Evolutionary conservation across 1,284 basidiomycete genomes (phyloP), one percentile per base, ranked within the genome.

Genomic region (Cryptococcus amylolentus): DNA sequence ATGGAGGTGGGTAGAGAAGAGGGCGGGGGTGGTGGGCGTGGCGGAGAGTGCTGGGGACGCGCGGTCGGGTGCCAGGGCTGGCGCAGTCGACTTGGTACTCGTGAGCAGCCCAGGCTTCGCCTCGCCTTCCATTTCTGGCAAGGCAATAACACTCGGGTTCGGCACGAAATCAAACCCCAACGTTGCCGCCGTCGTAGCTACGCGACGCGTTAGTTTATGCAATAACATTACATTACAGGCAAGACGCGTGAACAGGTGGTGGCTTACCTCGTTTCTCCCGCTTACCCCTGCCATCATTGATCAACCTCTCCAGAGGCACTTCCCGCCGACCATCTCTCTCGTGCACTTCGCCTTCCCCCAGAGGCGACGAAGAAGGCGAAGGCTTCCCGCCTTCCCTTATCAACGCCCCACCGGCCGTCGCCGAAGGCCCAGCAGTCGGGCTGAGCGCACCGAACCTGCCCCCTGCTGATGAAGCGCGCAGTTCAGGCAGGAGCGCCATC

Each of bases 141-240:
- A 40, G 27, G 70, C 63, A 3, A 72, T 40, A 45, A 70, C 60
- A 5, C 63, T 58, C 5, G 69, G 69, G 43, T 67, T 72, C 27
- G 69, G 58, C 14, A 76, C 63, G 26, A 74, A 69, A 51, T 76
- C 72, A 55, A 71, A 76, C 10, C 74, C 74, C 12, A 76, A 54
- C 0, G 68, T 59, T 0, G 67, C 64, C 9, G 74, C 74, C 12
- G 70, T 69, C 6, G 71, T 73, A 7, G 65, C 65, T 71, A 43
- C 10, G 43, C 16, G 27, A 9, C 16, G 44, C 31, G 28, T 39
- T 23, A 38, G 12, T 37, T 3, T 10, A 4, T 20, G 23, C 14
- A 20, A 20, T 5, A 16, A 40, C 10, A 42, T 28, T 27, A n/a
- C 0, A 27, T 38, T 46, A 23, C 27, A n/a, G 9, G 8, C 18